Base-by-base conservation (phyloP, 1,139 yeast species). In the Blastobotrys raffinosifermentans region DNA sequence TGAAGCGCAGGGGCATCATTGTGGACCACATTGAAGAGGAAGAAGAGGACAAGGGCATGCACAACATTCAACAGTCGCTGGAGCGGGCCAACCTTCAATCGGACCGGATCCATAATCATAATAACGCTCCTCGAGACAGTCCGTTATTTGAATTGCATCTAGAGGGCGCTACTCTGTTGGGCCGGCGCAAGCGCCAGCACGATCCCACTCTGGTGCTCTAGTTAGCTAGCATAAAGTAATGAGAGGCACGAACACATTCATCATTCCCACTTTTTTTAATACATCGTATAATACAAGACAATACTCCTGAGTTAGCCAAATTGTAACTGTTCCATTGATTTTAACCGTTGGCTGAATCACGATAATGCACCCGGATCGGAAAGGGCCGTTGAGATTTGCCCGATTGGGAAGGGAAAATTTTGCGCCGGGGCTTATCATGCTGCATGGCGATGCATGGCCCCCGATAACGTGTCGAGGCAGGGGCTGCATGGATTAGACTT, bases 91-190 rank as follows among this genome's bases (percentile, higher is more conserved):
- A 55, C 40, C 20, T 32, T 46, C 32, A 48, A 43, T 20, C 37
- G 38, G 32, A 51, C 53, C 43, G 39, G 55, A 45, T 31, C 37
- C 44, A 32, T 41, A 44, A 20, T 44, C 38, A 3, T 29, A 32
- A 17, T 26, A 38, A 27, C 15, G 30, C 34, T 31, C 43, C 45
- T 33, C 32, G 54, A 36, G 51, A 43, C 21, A 66, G 63, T n/a
- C 35, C 38, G 29, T 61, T 69, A 47, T 86, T 87, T 56, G 89
- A 83, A 45, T 69, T 89, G 54, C 75, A 76, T 46, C 64, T 87
- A 51, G 79, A 79, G 38, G 84, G 89, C 7, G 87, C 96, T 1
- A 80, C 94, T 1, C 77, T 87, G 37, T 66, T 87, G 39, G 89
- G 79, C 50, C 75, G 95, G 60, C 42, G 56, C 21, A 46, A 44